A percentile compares a stretch with the other conserved stretches of the same genome.
Conservation (phyloP, 306 rosid genomes). For the Cucurbita ficifolia region DNA sequence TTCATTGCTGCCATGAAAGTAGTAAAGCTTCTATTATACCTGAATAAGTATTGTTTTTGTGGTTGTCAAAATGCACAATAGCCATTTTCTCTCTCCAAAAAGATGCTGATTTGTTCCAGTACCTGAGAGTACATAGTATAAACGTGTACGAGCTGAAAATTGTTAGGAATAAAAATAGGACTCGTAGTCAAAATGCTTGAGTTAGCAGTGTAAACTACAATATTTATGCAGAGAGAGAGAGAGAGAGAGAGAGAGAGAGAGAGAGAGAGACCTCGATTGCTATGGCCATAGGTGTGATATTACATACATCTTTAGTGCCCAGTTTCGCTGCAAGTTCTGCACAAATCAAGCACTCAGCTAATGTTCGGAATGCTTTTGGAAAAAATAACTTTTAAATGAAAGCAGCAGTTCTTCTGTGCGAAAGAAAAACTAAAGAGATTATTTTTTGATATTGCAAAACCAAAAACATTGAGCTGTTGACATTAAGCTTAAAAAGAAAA, state of each 20-base stretch:
- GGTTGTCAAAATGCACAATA: slow-evolving; percentile 9
- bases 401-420: not conserved
- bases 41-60: not conserved
- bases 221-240: slow-evolving; percentile 1
- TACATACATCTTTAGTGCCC: slow-evolving; percentile 44
- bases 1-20: not conserved
- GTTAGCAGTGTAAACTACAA: not conserved
- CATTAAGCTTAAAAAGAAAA: not conserved
- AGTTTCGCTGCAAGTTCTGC: slow-evolving; percentile 71
- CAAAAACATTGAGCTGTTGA: not conserved
- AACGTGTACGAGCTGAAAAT: not conserved
- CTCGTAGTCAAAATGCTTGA: slow-evolving; percentile 4
- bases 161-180: not conserved
- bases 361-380: not conserved
- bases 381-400: not conserved
- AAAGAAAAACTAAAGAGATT: not conserved
- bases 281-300: slow-evolving; percentile 59
- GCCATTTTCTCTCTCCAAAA: slow-evolving; percentile 34
- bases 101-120: slow-evolving; percentile 56
- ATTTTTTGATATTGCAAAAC: not conserved
- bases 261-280: slow-evolving; percentile 65
- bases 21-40: not conserved
- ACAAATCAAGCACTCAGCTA: not conserved
- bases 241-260: too few species aligned
- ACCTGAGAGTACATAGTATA: slow-evolving; percentile 32